Base-by-base conservation (phyloP, 2,329 filamentous ascomycete genomes). In the Fusarium zealandicum region DNA sequence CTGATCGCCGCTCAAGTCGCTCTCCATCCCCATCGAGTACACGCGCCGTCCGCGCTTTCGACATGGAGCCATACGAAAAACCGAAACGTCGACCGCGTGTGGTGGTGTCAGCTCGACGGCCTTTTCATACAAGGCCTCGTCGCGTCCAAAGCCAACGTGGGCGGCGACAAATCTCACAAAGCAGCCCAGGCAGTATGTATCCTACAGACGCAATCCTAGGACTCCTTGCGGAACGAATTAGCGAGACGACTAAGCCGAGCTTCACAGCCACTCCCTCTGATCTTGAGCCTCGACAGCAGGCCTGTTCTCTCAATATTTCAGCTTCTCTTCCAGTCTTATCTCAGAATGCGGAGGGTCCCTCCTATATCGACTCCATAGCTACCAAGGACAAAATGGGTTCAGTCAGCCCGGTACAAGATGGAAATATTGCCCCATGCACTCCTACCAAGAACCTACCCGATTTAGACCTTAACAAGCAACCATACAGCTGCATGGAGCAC, bases 41-140 rank as follows among this genome's bases (percentile, higher is more conserved):
- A 43, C 47, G 47, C 20, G 51, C 51, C 31, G 20, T 51, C 32
- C 41, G 40, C 39, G 38, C 54, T 16, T 43, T 37, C 28, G 57
- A 54, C 10, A 43, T 50, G 7, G 44, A 52, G 18, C 66, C 63
- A 9, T 63, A 59, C 18, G 37, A 65, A 20, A 63, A 57, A 46
- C 45, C 47, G 9, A 61, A 60, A 11, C 62, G 66, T 6, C 61
- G 68, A 25, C 67, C 69, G 4, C 72, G 68, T 40, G 62, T 66
- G 18, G 27, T 70, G 33, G 55, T 70, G 32, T 25, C 67, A 8
- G 65, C 72, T 28, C 63, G 67, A 17, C 65, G 64, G 10, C 57
- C 63, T 32, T 50, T 57, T 22, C 70, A 65, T 12, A 50, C 57
- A 18, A 68, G 65, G 22, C 53, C 55, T 12, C 59, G 18, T 17